Evolutionary conservation across 2,329 filamentous ascomycete genomes (phyloP), one percentile per base, ranked within the genome.

Genomic region (Immersiporthe knoxdaviesiana): DNA sequence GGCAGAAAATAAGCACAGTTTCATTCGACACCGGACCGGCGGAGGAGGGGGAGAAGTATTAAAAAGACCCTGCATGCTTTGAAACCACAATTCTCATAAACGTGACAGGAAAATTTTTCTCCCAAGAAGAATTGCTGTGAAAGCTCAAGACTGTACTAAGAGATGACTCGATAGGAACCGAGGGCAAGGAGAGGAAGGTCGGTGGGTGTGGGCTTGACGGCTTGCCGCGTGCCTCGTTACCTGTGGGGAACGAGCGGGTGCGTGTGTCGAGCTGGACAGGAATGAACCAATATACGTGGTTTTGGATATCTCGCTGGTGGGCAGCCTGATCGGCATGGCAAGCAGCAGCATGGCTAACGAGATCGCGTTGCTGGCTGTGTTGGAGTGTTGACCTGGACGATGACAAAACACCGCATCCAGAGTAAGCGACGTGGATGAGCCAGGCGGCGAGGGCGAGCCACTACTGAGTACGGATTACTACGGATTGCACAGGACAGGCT

Each of bases 1-100:
- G 35, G 32, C 39, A 32, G 58, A 60, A 60, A 60, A 60, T 60
- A 60, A 60, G 58, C 58, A 32, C 1, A 35, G 32, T 37, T 3
- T 39, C 7, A 60, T 60, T 60, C 32, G 58, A 60, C 32, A 39
- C 21, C 18, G 58, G 32, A 6, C 58, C 58, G 30, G 32, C 3
- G 32, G 16, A 2, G 41, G 6, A 6, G 32, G 16, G 32, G 16
- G 14, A 16, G 27, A 21, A 58, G 27, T 47, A 18, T n/a, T 8
- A 47, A 47, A 47, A 56, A 5, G 52, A 56, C 52, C 52, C 27
- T 56, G 52, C 52, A 56, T 56, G 27, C 14, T 16, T 6, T 54
- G 50, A 54, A 30, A 54, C 50, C 50, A 30, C 50, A 27, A 27
- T 54, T 16, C 50, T 27, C 50, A 24, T 7, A 12, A 7, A 8